These are phyloP conservation scores for Crotalaria pallida DNA, from an alignment of 306 rosid species.

Conservation along the genomic window DNA sequence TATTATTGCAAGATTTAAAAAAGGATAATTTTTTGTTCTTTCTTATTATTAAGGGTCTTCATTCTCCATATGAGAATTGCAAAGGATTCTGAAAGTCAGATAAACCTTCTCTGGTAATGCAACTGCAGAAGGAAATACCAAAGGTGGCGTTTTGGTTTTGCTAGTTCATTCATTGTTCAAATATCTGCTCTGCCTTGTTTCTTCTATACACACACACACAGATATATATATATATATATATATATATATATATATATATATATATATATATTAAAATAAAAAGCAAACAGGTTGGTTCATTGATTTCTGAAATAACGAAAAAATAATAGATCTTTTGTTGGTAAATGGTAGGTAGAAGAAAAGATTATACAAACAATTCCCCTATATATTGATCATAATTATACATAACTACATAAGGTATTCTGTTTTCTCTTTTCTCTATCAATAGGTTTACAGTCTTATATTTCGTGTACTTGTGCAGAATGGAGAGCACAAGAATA, in stretches of 20 bases:
- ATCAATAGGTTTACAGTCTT: background rate
- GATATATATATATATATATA: too few relatives aligned
- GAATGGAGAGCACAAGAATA: slow-evolving; percentile 49
- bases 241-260: too few relatives aligned
- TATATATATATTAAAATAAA: too few relatives aligned
- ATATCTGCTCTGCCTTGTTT: background rate
- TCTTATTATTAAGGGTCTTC: background rate
- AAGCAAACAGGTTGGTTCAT: background rate
- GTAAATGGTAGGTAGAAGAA: background rate
- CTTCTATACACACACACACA: background rate
- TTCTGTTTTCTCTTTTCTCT: background rate
- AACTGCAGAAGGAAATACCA: background rate
- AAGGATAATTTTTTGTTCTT: background rate
- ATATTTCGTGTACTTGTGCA: slow-evolving; percentile 31
- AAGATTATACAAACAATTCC: background rate
- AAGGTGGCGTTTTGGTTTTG: background rate
- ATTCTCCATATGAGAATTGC: background rate
- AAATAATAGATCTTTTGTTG: background rate
- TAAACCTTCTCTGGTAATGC: background rate
- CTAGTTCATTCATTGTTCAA: background rate
- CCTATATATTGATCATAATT: background rate
- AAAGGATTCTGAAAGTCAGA: background rate
- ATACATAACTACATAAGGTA: background rate
- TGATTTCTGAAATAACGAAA: background rate
- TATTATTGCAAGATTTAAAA: background rate